Evolutionary conservation across 306 rosid species (phyloP).

Genomic region (Prunus padus): DNA sequence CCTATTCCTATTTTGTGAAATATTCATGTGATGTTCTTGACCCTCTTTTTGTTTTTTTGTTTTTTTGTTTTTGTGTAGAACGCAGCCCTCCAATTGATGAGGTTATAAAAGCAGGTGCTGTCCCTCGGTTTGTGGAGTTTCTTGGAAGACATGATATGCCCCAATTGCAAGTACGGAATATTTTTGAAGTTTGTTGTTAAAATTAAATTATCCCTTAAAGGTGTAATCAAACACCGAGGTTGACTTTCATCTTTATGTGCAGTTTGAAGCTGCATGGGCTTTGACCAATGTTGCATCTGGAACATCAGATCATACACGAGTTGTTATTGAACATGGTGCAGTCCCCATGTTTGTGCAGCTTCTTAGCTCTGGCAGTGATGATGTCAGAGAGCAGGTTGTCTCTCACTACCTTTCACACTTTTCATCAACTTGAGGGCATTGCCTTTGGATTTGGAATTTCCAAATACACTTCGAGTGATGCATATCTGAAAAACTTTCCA

Average conservation of each 20-base stretch:
- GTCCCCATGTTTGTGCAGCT: conserved; percentile 64
- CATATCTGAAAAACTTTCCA: background rate
- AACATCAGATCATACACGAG: conserved; percentile 59
- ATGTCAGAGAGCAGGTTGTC: conserved; percentile 70
- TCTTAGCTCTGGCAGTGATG: conserved; percentile 52
- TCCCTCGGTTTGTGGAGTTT: conserved; percentile 66
- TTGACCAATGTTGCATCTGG: conserved; percentile 63
- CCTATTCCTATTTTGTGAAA: background rate
- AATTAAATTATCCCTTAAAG: background rate
- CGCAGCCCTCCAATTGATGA: conserved; percentile 69
- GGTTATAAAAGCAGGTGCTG: conserved; percentile 48
- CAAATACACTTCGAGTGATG: background rate
- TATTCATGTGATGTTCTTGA: background rate
- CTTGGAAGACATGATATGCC: conserved; percentile 51
- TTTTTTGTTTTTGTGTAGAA: conserved; percentile 27
- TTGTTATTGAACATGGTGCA: conserved; percentile 62
- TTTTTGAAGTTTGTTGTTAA: background rate
- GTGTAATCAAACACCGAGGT: background rate
- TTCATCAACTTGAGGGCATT: conserved; percentile 1
- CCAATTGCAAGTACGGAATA: conserved; percentile 43
- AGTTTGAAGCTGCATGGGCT: conserved; percentile 84
- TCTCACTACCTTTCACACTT: conserved; percentile 6
- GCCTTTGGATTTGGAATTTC: background rate
- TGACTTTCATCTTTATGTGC: conserved; percentile 17
- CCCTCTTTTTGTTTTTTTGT: no score